Conservation (phyloP, 129 eudicot genomes). For the Glebionis coronaria region DNA sequence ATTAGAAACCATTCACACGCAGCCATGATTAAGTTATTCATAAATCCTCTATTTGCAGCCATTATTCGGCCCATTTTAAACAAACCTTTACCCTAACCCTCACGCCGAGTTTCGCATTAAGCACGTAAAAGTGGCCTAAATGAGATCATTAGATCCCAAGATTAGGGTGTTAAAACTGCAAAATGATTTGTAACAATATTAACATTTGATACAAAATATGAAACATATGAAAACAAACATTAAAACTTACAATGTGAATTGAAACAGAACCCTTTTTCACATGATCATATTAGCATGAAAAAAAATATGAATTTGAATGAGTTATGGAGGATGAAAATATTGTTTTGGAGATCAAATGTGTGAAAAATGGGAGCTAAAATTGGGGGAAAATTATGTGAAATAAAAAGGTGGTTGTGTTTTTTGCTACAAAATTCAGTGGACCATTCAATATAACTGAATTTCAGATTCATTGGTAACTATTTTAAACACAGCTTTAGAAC, state of each 20-base stretch:
- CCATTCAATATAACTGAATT: constrained; percentile 42
- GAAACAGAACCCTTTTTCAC: constrained; percentile 14
- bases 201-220: neutral
- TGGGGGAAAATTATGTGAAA: constrained; percentile 22
- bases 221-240: constrained; percentile 5
- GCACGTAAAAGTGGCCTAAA: constrained; percentile 19
- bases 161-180: constrained; percentile 28
- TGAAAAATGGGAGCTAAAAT: constrained; percentile 34
- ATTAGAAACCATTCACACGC: constrained; percentile 87
- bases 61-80: constrained; percentile 20
- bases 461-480: too few species aligned
- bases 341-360: constrained; percentile 22
- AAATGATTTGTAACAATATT: neutral
- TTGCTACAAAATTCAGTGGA: constrained; percentile 24
- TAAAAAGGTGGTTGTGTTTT: constrained; percentile 23
- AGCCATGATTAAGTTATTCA: constrained; percentile 41
- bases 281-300: constrained; percentile 1
- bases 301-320: neutral
- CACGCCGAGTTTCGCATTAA: constrained; percentile 26
- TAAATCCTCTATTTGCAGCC: constrained; percentile 57
- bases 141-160: constrained; percentile 30
- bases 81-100: constrained; percentile 18
- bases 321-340: constrained; percentile 29
- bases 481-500: too few species aligned
- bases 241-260: constrained; percentile 16